Evolutionary conservation across 192 early-diverging fungal species (phyloP), one percentile per base, ranked within the genome.

Genomic region (Podila verticillata): DNA sequence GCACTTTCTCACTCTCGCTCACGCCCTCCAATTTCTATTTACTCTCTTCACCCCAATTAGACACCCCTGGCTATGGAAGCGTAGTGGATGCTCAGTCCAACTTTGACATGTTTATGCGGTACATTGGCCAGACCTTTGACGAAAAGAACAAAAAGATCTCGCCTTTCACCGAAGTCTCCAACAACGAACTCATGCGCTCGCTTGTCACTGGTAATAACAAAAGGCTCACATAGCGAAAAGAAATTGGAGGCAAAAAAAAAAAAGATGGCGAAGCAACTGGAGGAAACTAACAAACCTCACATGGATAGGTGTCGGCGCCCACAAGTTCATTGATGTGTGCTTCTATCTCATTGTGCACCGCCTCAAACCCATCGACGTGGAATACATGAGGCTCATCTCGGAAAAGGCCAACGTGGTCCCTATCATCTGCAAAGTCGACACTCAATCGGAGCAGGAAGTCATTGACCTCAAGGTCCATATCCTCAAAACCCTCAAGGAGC

Each of bases 351-450:
- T 83, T 35, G 57, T 84, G 20, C 86, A 91, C 63, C 85, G 91
- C 3, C 34, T 91, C 15, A 93, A 92, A 63, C 84, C 89, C n/a
- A 87, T 91, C n/a, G 92, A 93, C 71, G 66, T 92, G 26, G 92
- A 93, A 75, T 93, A 87, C 66, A 89, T 93, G 83, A 82, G 89
- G 28, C 56, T 72, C 24, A 81, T 88, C 22, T 85, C 85, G 31
- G 81, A 86, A 36, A 82, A 92, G 54, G 74, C 84, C 47, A 88
- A 86, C 61, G 83, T 94, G 13, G 75, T 95, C 26, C 93, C 93
- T 9, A 84, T 94, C 26, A 90, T 94, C 51, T 60, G 70, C 34
- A 93, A 94, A 63, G 70, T 83, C 47, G 93, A 93, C 75, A 84
- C 87, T 10, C 69, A 89, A 47, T 66, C 75, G 3, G 67, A 70